A percentile compares a stretch with the other conserved stretches of the same genome.
Conservation (phyloP, 305 asterid species). For the Fraxinus ornus region DNA sequence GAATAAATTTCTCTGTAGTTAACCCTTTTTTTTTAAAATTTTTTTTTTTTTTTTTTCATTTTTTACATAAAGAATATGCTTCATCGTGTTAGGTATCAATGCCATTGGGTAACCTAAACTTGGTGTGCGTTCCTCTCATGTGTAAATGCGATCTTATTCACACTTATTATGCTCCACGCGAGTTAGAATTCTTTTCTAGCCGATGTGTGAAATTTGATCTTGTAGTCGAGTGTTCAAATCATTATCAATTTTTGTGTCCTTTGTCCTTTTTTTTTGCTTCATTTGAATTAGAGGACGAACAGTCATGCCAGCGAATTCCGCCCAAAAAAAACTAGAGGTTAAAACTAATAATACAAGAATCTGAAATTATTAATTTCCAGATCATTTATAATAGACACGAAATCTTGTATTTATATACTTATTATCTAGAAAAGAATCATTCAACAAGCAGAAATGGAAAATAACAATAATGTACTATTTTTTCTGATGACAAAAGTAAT, state of each 20-base stretch:
- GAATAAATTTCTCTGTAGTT: too few relatives aligned
- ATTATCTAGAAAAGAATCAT: not conserved
- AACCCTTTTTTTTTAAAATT: too few relatives aligned
- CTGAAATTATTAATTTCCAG: not conserved
- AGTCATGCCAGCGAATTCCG: not conserved
- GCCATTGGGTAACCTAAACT: too few relatives aligned
- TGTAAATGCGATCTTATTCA: too few relatives aligned
- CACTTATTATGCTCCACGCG: too few relatives aligned
- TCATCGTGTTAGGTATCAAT: too few relatives aligned
- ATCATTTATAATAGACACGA: not conserved
- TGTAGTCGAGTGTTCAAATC: not conserved
- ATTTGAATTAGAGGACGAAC: not conserved
- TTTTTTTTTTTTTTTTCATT: too few relatives aligned
- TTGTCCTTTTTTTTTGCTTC: too few relatives aligned
- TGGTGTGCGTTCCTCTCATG: too few relatives aligned
- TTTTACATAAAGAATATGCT: too few relatives aligned
- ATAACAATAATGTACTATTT: not conserved
- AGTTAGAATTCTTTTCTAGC: not conserved
- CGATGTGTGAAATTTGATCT: not conserved
- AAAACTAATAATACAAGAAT: not conserved
- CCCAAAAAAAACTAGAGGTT: not conserved
- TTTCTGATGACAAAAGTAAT: not conserved
- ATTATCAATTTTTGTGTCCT: not conserved
- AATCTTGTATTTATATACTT: not conserved
- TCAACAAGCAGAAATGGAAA: not conserved